These are phyloP conservation scores for Aspergillus pseudoviridinutans DNA, from an alignment of 2,329 filamentous ascomycete genomes.

Conservation along the genomic window DNA sequence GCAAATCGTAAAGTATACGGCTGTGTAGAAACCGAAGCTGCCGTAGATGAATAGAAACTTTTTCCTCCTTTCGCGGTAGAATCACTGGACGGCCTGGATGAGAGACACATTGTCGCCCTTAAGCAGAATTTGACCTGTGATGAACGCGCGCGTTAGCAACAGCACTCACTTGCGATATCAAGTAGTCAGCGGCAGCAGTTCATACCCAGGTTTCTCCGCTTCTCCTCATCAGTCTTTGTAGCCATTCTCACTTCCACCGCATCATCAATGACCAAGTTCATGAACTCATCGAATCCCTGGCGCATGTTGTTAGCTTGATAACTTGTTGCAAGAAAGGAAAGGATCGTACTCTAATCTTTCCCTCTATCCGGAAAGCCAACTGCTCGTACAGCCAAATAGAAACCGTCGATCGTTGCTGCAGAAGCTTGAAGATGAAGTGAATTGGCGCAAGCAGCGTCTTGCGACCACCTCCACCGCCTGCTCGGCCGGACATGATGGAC, in stretches of 20 bases:
- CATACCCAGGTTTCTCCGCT: conserved; percentile 73
- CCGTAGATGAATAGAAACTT: conserved; percentile 5
- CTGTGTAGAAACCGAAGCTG: conserved; percentile 9
- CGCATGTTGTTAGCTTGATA: conserved; percentile 5
- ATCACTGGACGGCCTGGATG: conserved; percentile 56
- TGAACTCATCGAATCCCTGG: conserved; percentile 97
- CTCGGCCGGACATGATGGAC: conserved; percentile 51
- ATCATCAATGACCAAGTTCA: conserved; percentile 97
- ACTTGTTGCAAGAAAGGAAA: conserved; percentile 10
- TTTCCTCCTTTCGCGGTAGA: background rate
- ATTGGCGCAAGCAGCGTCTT: conserved; percentile 72
- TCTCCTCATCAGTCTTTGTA: conserved; percentile 77
- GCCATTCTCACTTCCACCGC: conserved; percentile 86
- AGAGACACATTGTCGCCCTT: conserved; percentile 87
- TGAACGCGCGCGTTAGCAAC: background rate
- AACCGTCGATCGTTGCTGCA: conserved; percentile 78
- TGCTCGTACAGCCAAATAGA: conserved; percentile 98
- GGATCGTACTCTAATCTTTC: conserved; percentile 77
- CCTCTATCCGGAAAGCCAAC: conserved; percentile 87
- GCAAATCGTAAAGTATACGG: conserved; percentile 14
- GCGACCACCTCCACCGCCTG: conserved; percentile 51
- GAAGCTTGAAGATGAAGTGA: conserved; percentile 91
- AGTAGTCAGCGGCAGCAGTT: conserved; percentile 6
- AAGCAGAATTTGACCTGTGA: conserved; percentile 72
- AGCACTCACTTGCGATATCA: background rate